Evolutionary conservation across 176 grass and related monocot genomes (phyloP).

Genomic region (Ampelocalamus luodianensis): DNA sequence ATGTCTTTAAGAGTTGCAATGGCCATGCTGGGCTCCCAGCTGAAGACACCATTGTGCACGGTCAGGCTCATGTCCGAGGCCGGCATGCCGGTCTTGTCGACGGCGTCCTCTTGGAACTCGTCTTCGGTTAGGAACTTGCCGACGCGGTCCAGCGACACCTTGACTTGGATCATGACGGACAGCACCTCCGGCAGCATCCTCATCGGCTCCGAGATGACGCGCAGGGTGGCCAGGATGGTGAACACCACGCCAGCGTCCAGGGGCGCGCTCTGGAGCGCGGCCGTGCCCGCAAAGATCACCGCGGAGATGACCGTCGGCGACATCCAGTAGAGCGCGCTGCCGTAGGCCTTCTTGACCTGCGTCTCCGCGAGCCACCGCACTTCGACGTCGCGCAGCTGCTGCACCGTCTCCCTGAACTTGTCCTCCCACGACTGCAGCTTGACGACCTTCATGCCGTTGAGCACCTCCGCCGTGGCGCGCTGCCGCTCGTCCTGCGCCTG

Average conservation of each 20-base stretch:
- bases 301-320: slow-evolving; percentile 76
- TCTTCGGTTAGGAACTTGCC: slow-evolving; percentile 71
- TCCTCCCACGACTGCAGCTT: slow-evolving; percentile 90
- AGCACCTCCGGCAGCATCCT: slow-evolving; percentile 82
- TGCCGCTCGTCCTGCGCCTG: slow-evolving; percentile 80
- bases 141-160: slow-evolving; percentile 81
- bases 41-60: slow-evolving; percentile 56
- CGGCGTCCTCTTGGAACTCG: slow-evolving; percentile 63
- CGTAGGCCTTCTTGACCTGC: slow-evolving; percentile 71
- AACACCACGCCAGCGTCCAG: slow-evolving; percentile 78
- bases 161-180: slow-evolving; percentile 85
- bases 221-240: slow-evolving; percentile 76
- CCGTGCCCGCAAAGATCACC: slow-evolving; percentile 62
- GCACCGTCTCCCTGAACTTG: slow-evolving; percentile 48
- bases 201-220: slow-evolving; percentile 73
- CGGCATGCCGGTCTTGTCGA: slow-evolving; percentile 25
- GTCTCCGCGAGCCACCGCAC: slow-evolving; percentile 74
- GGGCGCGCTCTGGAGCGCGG: slow-evolving; percentile 46
- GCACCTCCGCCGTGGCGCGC: slow-evolving; percentile 77
- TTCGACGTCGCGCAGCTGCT: slow-evolving; percentile 63
- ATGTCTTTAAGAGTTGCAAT: slow-evolving; percentile 53
- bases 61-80: slow-evolving; percentile 35
- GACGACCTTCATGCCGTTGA: slow-evolving; percentile 76
- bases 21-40: slow-evolving; percentile 60
- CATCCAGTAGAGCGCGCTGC: slow-evolving; percentile 80